Percentiles rank a stretch among this genome's conserved stretches.
These are phyloP conservation scores for Tothia fuscella DNA, from an alignment of 2,329 filamentous ascomycete genomes.

Conservation along the genomic window DNA sequence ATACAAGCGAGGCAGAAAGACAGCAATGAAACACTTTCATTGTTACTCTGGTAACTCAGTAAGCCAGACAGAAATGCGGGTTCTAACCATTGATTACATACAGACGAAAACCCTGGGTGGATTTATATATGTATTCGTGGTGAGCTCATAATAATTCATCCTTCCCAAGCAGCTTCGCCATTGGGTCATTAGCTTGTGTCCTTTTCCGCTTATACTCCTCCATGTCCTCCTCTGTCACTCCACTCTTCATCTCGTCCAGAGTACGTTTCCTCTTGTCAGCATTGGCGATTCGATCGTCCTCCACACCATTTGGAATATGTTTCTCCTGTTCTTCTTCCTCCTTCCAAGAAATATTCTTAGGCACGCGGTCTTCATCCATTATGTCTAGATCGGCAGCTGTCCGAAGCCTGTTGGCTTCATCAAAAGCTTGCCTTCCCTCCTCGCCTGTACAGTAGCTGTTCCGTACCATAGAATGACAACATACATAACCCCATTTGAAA, in stretches of 20 bases:
- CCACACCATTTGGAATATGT: constrained; percentile 27
- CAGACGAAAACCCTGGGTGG: no score
- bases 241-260: constrained; percentile 64
- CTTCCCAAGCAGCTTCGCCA: constrained; percentile 68
- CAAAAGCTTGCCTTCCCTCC: constrained; percentile 69
- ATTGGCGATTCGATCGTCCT: constrained; percentile 28
- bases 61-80: no score
- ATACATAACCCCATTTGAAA: constrained; percentile 92
- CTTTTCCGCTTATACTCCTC: constrained; percentile 73
- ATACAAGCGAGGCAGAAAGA: no score
- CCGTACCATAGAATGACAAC: constrained; percentile 86
- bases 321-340: constrained; percentile 28
- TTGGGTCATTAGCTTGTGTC: constrained; percentile 66
- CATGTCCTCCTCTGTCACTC: constrained; percentile 71
- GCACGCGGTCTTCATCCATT: constrained; percentile 18
- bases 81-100: no score
- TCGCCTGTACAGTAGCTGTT: constrained; percentile 97
- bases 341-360: constrained; percentile 29
- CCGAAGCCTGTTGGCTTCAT: constrained; percentile 56
- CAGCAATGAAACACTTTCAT: no score
- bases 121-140: no score
- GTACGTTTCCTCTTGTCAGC: constrained; percentile 54
- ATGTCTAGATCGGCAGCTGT: constrained; percentile 33
- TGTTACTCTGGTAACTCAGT: no score
- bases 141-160: constrained; percentile 54